Base-by-base conservation (phyloP, 1,284 basidiomycete genomes). In the Apiotrichum mycotoxinovorans region DNA sequence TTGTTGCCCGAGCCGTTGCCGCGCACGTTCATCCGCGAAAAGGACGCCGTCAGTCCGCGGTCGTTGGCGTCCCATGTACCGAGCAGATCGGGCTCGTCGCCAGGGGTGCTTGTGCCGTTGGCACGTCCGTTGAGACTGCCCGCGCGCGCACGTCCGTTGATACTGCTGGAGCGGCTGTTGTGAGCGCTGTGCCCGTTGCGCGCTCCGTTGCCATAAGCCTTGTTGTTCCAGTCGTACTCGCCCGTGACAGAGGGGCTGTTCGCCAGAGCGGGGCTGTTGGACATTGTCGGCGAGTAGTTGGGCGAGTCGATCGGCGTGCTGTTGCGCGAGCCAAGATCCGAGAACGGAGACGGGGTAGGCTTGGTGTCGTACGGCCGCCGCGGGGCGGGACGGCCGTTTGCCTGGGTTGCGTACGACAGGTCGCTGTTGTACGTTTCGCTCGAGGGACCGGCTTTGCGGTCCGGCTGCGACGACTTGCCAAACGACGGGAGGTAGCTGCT, bases 381-480 rank as follows among this genome's bases (percentile, higher is more conserved):
- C 14, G 49, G 49, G 38, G 33, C 40, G 25, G 66, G 71, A 7
- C 63, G 62, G 34, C 57, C 62, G 37, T 63, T 57, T 17, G 66
- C 57, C 37, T 66, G 58, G 11, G 56, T 45, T n/a, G 26, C 3
- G 9, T 34, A 14, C 18, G 27, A 12, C 17, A 41, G 38, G 33
- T 60, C 67, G 8, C 71, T 67, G 46, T 73, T 74, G 63, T 75
- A 75, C 10, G 62, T 61, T 57, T 75, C 74, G 48, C 61, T 64
- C 3, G 62, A 65, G 12, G 60, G 63, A 1, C 61, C 60, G 46
- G 62, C 44, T 38, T 56, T 52, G 51, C 59, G 52, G 34, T 53
- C 44, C 37, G 25, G n/a, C 34, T 22, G 23, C 8, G 20, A 34
- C 33, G 46, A 34, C 43, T 44, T 45, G 26, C 52, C 48, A 18